Conservation (phyloP, 1,139 yeast genomes). For the Hemisphaericaspora lyxosophila region DNA sequence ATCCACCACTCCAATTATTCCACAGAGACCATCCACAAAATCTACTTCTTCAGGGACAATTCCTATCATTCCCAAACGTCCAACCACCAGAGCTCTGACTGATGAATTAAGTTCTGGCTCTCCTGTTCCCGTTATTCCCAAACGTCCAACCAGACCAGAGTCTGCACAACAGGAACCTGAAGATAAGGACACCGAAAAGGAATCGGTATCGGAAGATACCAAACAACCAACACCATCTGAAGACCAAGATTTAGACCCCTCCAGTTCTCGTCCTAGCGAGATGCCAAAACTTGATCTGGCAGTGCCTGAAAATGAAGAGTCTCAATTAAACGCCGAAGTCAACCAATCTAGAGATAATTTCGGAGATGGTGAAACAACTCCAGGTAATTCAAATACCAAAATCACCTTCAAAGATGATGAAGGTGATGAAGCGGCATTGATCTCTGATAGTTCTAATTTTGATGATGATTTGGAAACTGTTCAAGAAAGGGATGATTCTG, state of each 20-base stretch:
- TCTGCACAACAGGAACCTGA: neutral
- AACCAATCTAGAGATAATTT: conserved; percentile 2
- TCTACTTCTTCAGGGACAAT: neutral
- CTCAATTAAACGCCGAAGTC: conserved; percentile 1
- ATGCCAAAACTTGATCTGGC: neutral
- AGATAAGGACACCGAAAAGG: neutral
- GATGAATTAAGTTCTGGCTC: conserved; percentile 2
- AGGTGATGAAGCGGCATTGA: conserved; percentile 20
- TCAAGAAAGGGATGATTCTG: conserved; percentile 24
- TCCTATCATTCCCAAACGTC: conserved; percentile 16
- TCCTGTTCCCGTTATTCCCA: conserved; percentile 14
- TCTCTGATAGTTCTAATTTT: conserved; percentile 24
- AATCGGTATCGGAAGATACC: no score
- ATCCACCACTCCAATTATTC: conserved; percentile 11
- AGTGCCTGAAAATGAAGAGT: neutral
- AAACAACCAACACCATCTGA: neutral
- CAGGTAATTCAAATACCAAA: conserved; percentile 34
- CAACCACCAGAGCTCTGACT: conserved; percentile 5
- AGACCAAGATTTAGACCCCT: neutral
- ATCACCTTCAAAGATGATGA: conserved; percentile 32
- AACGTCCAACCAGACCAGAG: conserved; percentile 11
- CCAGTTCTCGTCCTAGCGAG: neutral
- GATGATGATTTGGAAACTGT: conserved; percentile 39
- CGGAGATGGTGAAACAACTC: conserved; percentile 38
- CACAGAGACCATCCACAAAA: conserved; percentile 11